phyloP scores from a whole-genome alignment of 257 asterid species.

The Euphrasia confusa region DNA sequence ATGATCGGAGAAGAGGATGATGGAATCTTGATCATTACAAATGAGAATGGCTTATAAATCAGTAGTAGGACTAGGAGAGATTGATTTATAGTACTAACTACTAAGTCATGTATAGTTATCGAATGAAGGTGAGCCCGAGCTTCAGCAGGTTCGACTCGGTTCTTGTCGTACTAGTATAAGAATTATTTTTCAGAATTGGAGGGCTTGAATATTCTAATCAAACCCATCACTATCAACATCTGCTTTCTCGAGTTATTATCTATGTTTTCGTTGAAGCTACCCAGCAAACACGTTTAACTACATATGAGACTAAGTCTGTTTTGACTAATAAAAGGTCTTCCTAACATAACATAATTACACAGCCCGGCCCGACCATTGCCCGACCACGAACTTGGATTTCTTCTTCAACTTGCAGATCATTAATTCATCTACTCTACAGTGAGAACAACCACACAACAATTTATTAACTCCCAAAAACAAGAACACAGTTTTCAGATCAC shows the following conservation, averaged over 20 bases:
- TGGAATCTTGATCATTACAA: background rate
- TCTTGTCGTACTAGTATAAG: background rate
- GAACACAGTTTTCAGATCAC: background rate
- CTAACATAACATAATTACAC: no score
- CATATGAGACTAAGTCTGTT: background rate
- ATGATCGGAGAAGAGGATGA: constrained; percentile 21
- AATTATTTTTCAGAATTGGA: background rate
- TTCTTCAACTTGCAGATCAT: no score
- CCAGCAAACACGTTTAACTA: background rate
- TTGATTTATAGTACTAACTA: no score
- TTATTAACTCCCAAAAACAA: background rate
- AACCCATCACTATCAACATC: background rate
- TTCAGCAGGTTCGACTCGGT: no score
- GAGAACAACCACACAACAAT: no score
- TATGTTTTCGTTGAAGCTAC: background rate
- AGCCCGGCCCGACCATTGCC: no score
- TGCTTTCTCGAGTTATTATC: background rate
- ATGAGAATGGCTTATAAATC: background rate
- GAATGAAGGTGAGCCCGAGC: background rate
- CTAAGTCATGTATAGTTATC: no score
- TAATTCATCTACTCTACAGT: no score
- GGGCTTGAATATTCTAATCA: background rate
- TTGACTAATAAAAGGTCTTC: background rate
- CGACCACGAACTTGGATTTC: no score
- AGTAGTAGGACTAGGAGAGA: no score